Evolutionary conservation across 2,329 filamentous ascomycete species (phyloP), one percentile per base, ranked within the genome.

Genomic region (Colletotrichum cordylinicola): DNA sequence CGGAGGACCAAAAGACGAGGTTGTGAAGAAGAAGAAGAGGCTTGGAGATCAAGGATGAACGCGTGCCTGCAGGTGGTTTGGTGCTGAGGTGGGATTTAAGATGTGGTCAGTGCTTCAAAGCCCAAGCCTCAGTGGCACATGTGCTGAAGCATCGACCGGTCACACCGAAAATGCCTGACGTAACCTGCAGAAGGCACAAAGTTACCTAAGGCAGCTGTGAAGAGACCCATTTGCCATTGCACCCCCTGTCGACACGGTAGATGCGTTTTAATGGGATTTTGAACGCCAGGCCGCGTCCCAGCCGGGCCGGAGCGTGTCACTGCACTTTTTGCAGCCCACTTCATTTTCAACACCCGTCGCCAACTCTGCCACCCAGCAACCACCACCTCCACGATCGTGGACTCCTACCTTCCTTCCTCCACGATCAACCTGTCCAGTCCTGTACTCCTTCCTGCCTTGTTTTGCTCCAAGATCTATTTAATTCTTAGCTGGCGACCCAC

Each of bases 241-340:
- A 62, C 24, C 65, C 72, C 72, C 72, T 75, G 68, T 67, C 56
- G 43, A 73, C 74, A 76, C 74, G 67, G 27, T 66, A 15, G 67
- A 60, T 65, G 60, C 65, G 69, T 33, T 74, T 76, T 76, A 68
- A 68, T 74, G 72, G 74, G 64, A 24, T 24, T 74, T 65, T 64
- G 64, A 60, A 58, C 43, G 64, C 73, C 73, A 67, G 58, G 70
- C 74, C 74, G 65, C 74, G 70, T 76, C 64, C 64, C 12, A 56
- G 35, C 62, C 61, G 31, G 43, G 55, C 56, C 29, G 48, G 74
- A 73, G 64, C 74, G 74, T 74, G 74, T 76, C 70, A 75, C 62
- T 72, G 33, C 73, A 55, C 62, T 72, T 75, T 75, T 75, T 72
- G 72, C 68, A 75, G 72, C 72, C 72, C 67, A 67, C 72, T 64